phyloP scores from a whole-genome alignment of 345 rosid species.

The Camelina sativa region DNA sequence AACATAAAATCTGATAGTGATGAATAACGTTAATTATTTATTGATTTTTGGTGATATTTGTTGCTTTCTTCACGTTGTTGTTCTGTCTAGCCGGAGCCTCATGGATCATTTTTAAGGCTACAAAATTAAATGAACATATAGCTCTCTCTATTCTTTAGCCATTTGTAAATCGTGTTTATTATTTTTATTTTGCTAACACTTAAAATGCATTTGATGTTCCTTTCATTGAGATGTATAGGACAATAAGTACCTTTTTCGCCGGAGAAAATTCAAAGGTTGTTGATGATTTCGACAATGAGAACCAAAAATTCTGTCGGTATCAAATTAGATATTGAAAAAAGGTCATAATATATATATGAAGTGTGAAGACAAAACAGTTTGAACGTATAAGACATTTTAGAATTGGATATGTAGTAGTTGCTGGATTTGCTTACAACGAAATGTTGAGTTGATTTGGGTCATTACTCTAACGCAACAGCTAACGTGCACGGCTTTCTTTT shows the following conservation, averaged over 20 bases:
- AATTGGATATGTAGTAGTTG: constrained; percentile 11
- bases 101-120: neutral
- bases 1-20: neutral
- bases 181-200: neutral
- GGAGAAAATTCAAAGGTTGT: constrained; percentile 22
- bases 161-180: neutral
- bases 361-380: constrained; percentile 1
- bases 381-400: constrained; percentile 5
- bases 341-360: constrained; percentile 8
- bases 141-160: neutral
- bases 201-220: neutral
- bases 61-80: neutral
- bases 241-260: constrained; percentile 1
- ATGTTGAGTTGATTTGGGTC: constrained; percentile 20
- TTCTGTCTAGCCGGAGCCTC: neutral
- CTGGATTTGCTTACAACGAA: constrained; percentile 31
- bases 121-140: neutral
- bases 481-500: constrained; percentile 37
- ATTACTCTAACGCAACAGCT: constrained; percentile 37
- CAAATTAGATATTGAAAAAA: constrained; percentile 24
- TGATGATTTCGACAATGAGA: constrained; percentile 2
- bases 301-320: constrained; percentile 1
- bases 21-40: neutral
- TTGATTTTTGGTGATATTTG: neutral
- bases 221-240: neutral